Conservation (phyloP, 129 eudicot genomes). For the Dittrichia graveolens region DNA sequence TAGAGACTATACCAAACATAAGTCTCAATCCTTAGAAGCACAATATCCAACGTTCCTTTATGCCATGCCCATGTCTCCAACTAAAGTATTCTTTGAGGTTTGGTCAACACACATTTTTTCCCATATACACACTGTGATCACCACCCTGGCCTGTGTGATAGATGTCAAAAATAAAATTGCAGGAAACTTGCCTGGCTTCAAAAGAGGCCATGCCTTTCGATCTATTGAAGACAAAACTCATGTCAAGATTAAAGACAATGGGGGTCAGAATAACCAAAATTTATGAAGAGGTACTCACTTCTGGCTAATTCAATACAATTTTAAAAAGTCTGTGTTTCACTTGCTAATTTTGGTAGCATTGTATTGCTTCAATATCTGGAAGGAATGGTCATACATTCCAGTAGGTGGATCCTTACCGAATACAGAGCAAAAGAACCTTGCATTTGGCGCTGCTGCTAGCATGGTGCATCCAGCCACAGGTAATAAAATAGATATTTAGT, state of each 20-base stretch:
- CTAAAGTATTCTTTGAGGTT: constrained; percentile 94
- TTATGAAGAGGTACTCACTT: constrained; percentile 80
- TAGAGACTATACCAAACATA: constrained; percentile 59
- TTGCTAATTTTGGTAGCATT: neutral
- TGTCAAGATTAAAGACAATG: constrained; percentile 80
- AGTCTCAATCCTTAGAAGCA: constrained; percentile 56
- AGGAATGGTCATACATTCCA: constrained; percentile 99
- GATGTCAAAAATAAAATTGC: constrained; percentile 27
- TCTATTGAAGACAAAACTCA: constrained; percentile 70
- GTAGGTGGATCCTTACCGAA: constrained; percentile 97
- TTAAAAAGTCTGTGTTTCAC: neutral
- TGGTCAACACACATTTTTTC: constrained; percentile 23
- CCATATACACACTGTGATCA: neutral
- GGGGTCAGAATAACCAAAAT: constrained; percentile 70
- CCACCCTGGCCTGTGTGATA: neutral
- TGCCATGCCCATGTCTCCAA: constrained; percentile 96
- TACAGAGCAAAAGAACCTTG: constrained; percentile 95
- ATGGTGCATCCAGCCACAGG: constrained; percentile 99
- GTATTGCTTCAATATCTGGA: constrained; percentile 24
- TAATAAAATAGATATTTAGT: constrained; percentile 25
- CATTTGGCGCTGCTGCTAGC: constrained; percentile 99
- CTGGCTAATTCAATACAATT: constrained; percentile 1
- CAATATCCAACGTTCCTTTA: constrained; percentile 90
- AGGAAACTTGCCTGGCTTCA: constrained; percentile 98
- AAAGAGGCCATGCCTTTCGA: constrained; percentile 96